Base-by-base conservation (phyloP, 73 alveolate genomes). In the Paramecium primaurelia region DNA sequence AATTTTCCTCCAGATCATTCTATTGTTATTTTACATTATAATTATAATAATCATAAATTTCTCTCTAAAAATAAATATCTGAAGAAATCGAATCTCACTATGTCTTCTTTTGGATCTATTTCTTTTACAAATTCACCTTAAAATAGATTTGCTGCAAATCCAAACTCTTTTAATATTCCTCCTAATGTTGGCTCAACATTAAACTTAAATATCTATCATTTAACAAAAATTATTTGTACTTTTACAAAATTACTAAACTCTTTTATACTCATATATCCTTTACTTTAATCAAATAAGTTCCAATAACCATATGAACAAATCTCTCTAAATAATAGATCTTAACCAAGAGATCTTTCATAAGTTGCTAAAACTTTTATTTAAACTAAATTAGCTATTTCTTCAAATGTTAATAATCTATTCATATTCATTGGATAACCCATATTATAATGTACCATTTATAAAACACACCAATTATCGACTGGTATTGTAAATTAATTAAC, bases 1-100 rank as follows among this genome's bases (percentile, higher is more conserved):
- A 22, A 80, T 49, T 49, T 25, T 80, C 91, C 44, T 80, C 91
- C 91, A 80, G 77, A 80, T 80, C 91, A 80, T 80, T 80, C 73
- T 80, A 49, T 49, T 80, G 59, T 36, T 73, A 73, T 73, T 73
- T 73, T 80, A 80, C 58, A 80, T 80, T 7, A 54, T 54, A 25
- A 26, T 25, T 45, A 80, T 80, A 80, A 45, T 32, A 44, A 40
- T 80, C 91, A 80, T 51, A 80, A 80, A 80, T 80, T 80, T 80
- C 91, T 80, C 91, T 80, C 91, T 47, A 80, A 80, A 80, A 80
- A 80, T 80, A 80, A 45, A 80, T 80, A 80, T 80, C 91, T 80
- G 51, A 26, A 80, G 75, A 80, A 80, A 47, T 80, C 91, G 58
- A 80, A 80, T 47, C 91, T 80, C 38, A 80, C 45, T 80, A 80